A percentile compares a stretch with the other conserved stretches of the same genome.
These are phyloP conservation scores for Podospora comata DNA, from an alignment of 495 filamentous ascomycete species.

Conservation along the genomic window DNA sequence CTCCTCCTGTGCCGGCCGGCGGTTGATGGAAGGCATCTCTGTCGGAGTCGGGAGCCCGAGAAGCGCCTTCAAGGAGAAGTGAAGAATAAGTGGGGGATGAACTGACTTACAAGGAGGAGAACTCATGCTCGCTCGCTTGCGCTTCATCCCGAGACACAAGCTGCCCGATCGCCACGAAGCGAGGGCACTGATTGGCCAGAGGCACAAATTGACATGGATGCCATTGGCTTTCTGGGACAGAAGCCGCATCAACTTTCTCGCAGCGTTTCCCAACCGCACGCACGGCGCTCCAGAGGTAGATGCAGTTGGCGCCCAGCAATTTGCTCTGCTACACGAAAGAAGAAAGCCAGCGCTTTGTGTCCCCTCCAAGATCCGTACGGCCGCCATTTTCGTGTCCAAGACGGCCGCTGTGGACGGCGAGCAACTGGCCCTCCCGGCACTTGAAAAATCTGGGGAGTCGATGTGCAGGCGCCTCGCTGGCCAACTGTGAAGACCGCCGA, in stretches of 20 bases:
- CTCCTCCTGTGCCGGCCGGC: conserved; percentile 1
- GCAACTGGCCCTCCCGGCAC: conserved; percentile 1
- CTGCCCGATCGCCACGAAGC: conserved; percentile 30
- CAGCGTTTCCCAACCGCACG: conserved; percentile 12
- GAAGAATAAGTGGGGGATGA: conserved; percentile 18
- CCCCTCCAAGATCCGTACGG: not conserved
- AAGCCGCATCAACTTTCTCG: conserved; percentile 33
- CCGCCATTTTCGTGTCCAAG: not conserved
- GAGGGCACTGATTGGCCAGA: conserved; percentile 26
- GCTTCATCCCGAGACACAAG: conserved; percentile 39
- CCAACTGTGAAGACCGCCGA: not conserved
- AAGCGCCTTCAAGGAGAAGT: conserved; percentile 16
- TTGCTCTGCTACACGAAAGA: conserved; percentile 8
- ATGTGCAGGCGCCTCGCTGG: conserved; percentile 17
- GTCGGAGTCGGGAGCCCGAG: conserved; percentile 15
- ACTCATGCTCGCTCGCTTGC: conserved; percentile 31
- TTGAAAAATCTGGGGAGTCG: conserved; percentile 12
- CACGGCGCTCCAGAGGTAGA: conserved; percentile 10
- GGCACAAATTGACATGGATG: conserved; percentile 22
- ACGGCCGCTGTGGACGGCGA: conserved; percentile 3
- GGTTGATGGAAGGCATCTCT: conserved; percentile 14
- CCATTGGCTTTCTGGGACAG: conserved; percentile 30
- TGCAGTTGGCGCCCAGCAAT: conserved; percentile 17
- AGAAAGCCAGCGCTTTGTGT: conserved; percentile 2
- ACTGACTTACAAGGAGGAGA: conserved; percentile 20